Evolutionary conservation across 495 filamentous ascomycete species (phyloP).

Genomic region (Schizothecium vesticola): DNA sequence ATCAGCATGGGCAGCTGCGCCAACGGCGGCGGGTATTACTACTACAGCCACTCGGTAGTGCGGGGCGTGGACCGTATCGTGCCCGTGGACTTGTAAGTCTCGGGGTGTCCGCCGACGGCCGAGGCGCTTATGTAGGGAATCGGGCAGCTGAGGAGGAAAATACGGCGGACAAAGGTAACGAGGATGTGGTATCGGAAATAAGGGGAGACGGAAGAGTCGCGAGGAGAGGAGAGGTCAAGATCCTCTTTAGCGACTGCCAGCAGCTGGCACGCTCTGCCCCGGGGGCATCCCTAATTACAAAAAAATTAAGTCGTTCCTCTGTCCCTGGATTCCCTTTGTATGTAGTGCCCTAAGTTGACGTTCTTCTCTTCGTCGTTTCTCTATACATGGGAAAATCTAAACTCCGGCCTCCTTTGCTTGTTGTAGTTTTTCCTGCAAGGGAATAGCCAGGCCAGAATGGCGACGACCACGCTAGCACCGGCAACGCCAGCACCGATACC

Average conservation of each 20-base stretch:
- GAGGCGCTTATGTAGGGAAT: slow-evolving; percentile 87
- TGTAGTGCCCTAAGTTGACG: too few species aligned
- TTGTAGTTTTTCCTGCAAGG: background rate
- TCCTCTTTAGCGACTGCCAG: too few species aligned
- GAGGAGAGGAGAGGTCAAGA: too few species aligned
- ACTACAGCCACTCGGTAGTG: slow-evolving; percentile 85
- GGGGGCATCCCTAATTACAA: too few species aligned
- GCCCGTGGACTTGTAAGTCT: slow-evolving; percentile 88
- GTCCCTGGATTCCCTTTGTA: too few species aligned
- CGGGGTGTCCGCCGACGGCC: slow-evolving; percentile 81
- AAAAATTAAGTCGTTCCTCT: too few species aligned
- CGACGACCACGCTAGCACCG: background rate
- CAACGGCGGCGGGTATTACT: slow-evolving; percentile 91
- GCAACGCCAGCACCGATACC: background rate
- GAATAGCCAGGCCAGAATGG: background rate
- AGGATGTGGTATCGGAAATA: slow-evolving; percentile 51
- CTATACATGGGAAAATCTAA: too few species aligned
- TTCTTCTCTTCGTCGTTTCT: too few species aligned
- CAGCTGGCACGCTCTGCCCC: too few species aligned
- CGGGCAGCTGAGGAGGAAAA: slow-evolving; percentile 82
- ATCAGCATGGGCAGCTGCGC: slow-evolving; percentile 88
- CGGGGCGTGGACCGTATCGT: slow-evolving; percentile 86
- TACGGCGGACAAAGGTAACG: slow-evolving; percentile 68
- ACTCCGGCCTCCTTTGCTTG: too few species aligned
- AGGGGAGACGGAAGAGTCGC: background rate